Evolutionary conservation across 2,329 filamentous ascomycete genomes (phyloP), one percentile per base, ranked within the genome.

Genomic region (Talaromyces albobiverticillius): DNA sequence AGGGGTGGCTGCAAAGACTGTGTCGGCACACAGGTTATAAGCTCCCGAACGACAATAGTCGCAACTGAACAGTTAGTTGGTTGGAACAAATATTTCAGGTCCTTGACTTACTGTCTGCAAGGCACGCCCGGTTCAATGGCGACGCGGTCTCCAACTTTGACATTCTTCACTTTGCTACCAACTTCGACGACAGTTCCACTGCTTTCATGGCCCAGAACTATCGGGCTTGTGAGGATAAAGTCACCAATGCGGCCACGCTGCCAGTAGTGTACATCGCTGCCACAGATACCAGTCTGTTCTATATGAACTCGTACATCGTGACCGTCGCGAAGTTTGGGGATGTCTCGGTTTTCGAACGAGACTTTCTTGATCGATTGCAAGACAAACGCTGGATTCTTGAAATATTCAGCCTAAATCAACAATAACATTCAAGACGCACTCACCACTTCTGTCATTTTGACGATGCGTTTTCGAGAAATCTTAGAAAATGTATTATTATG

Each of bases 1-100:
- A 0, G 79, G 79, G 0, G 73, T 77, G 0, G 78, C 79, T 7
- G 79, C 78, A 54, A 82, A 81, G 5, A 75, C 62, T 1, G 70
- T 80, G 36, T 77, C 75, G 74, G 38, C 11, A 43, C 49, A 51
- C 1, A 77, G 62, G 40, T 77, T 72, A 61, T 78, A 78, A 2
- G 47, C 38, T 2, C 75, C 76, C 0, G 57, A 52, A 4, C 71
- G 68, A 60, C 78, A 80, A 52, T 69, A 65, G 38, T 72, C 64
- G 62, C 78, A 80, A 31, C 68, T 47, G 25, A 18, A 11, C 4
- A 46, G 43, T 46, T 16, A 4, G 25, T 31, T 7, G 26, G 25
- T 31, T 7, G 26, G 43, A 16, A 18, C 8, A 7, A 29, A 18
- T 18, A 23, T 7, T 47, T 14, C 4, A 25, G 13, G 29, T 18